phyloP scores from a whole-genome alignment of 2,329 filamentous ascomycete genomes.

The Sarocladium kiliense region DNA sequence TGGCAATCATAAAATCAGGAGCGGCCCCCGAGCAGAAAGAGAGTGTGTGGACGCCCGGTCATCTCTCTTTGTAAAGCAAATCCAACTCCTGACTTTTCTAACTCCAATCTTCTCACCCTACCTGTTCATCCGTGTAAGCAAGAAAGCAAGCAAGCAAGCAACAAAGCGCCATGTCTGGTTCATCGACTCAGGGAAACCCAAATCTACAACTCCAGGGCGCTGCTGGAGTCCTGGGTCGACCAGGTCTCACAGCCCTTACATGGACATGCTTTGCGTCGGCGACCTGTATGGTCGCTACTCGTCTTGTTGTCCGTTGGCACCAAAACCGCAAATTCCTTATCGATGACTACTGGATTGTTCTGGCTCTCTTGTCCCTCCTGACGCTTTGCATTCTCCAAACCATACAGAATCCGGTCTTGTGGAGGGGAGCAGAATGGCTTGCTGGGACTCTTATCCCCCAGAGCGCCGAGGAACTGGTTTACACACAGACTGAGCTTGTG shows the following conservation, averaged over 20 bases:
- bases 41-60: too few relatives aligned
- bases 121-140: too few relatives aligned
- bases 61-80: too few relatives aligned
- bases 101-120: too few relatives aligned
- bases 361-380: conserved; percentile 19
- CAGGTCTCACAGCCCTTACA: conserved; percentile 18
- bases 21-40: too few relatives aligned
- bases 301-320: conserved; percentile 19
- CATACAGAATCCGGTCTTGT: conserved; percentile 10
- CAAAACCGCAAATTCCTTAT: conserved; percentile 12
- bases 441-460: neutral
- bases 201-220: neutral
- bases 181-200: neutral
- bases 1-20: neutral
- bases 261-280: conserved; percentile 21
- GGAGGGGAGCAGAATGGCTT: neutral
- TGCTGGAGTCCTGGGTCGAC: neutral
- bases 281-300: conserved; percentile 18
- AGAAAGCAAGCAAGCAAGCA: too few relatives aligned
- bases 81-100: too few relatives aligned
- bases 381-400: conserved; percentile 12
- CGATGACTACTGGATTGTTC: conserved; percentile 25
- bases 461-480: neutral
- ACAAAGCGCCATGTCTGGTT: neutral
- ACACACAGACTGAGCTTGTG: neutral